These are phyloP conservation scores for Botryobasidium botryosum DNA, from an alignment of 768 basidiomycete genomes.

Conservation along the genomic window DNA sequence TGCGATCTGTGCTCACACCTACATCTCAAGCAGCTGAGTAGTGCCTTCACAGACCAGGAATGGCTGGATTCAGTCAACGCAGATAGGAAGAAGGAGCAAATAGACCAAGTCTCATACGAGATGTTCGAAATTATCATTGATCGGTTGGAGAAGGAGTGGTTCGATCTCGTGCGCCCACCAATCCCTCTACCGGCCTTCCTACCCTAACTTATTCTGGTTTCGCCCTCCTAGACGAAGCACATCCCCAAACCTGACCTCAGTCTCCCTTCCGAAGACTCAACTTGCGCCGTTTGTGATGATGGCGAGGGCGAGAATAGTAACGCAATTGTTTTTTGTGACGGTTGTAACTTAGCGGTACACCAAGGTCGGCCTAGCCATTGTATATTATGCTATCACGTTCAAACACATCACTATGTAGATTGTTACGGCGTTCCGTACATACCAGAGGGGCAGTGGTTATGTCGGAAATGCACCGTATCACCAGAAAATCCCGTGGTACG, in stretches of 20 bases:
- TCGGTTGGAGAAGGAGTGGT: slow-evolving; percentile 97
- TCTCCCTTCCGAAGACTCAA: slow-evolving; percentile 87
- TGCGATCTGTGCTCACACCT: neutral
- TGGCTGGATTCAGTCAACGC: slow-evolving; percentile 80
- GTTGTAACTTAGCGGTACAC: slow-evolving; percentile 98
- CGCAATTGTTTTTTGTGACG: slow-evolving; percentile 98
- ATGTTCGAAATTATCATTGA: slow-evolving; percentile 95
- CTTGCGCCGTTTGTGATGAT: slow-evolving; percentile 94
- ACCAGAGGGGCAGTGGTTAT: slow-evolving; percentile 98
- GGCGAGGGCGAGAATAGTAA: slow-evolving; percentile 98
- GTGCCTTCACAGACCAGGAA: slow-evolving; percentile 50
- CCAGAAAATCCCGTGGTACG: slow-evolving; percentile 90
- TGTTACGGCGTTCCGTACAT: slow-evolving; percentile 99
- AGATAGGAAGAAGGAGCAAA: slow-evolving; percentile 61
- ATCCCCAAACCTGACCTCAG: slow-evolving; percentile 79
- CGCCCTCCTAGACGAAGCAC: slow-evolving; percentile 55
- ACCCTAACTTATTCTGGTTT: neutral
- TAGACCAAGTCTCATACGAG: slow-evolving; percentile 62
- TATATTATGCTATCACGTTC: neutral
- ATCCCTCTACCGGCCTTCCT: neutral
- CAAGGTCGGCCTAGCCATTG: slow-evolving; percentile 44
- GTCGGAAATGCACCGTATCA: slow-evolving; percentile 93
- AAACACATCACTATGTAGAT: slow-evolving; percentile 31
- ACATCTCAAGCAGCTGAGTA: slow-evolving; percentile 3
- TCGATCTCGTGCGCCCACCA: slow-evolving; percentile 53